Evolutionary conservation across 179 eudicot species (phyloP), one percentile per base, ranked within the genome.

Genomic region (Spergularia azorica): DNA sequence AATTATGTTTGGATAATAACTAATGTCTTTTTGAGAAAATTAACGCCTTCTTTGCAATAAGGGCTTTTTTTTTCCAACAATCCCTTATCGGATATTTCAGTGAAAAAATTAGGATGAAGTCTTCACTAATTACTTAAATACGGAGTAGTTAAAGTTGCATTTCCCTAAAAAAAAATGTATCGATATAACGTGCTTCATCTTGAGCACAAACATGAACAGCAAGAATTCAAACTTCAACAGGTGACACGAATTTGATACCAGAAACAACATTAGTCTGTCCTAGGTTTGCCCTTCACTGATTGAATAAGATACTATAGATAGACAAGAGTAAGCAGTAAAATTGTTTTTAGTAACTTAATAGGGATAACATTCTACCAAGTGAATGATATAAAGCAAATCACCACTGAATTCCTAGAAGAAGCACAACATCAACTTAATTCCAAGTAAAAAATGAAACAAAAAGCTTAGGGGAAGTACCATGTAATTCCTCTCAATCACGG

Each of bases 401-500:
- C 52, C 5, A 59, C 59, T 18, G 6, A 62, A 6, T 61, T 59
- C 46, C 38, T 52, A n/a, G 52, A 15, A 51, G 43, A 14, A 61
- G 13, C 54, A 57, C 3, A 6, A 63, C 50, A 26, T 21, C 58
- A 52, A 38, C 63, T 60, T 17, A 50, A 51, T 48, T 76, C 51
- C 59, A 74, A 48, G 21, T 9, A 20, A 6, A n/a, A 67, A 46
- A 70, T 43, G 51, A 63, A 70, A 70, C 46, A 4, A 15, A 14
- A 32, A 59, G 73, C 52, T 70, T 6, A 79, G 63, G 54, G 17
- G 14, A 74, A 50, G 12, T 41, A 56, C 76, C 75, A 54, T 70
- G 11, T 52, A 26, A 58, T 17, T 41, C 65, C 36, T 38, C 71
- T 77, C 82, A 88, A 77, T 86, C 90, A 39, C 85, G 83, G 80